A percentile compares a stretch with the other conserved stretches of the same genome.
These are phyloP conservation scores for Avena atlantica DNA, from an alignment of 176 grass and related monocot genomes.

Conservation along the genomic window DNA sequence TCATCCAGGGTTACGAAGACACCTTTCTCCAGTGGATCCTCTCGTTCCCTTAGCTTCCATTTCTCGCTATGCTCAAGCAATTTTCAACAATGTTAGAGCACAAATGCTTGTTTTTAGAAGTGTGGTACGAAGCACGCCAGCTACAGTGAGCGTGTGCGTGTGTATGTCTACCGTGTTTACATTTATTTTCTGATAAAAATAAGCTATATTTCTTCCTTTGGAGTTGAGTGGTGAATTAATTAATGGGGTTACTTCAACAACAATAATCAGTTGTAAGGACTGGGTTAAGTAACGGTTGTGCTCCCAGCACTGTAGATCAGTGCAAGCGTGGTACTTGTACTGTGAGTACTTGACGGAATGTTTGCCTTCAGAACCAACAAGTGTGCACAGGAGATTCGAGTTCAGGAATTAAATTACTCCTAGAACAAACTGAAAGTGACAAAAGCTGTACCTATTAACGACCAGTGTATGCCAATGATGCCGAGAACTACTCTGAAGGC, in stretches of 20 bases:
- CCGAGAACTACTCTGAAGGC: not conserved
- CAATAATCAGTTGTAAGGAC: not conserved
- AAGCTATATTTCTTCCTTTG: no score
- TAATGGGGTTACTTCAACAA: no score
- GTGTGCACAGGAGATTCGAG: not conserved
- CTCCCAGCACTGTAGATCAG: not conserved
- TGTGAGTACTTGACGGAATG: not conserved
- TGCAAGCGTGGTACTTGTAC: not conserved
- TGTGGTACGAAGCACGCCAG: not conserved
- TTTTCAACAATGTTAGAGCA: no score
- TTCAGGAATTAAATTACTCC: not conserved
- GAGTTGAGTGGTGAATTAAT: no score
- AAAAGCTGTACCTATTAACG: not conserved
- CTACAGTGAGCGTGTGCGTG: not conserved
- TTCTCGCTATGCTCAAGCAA: no score
- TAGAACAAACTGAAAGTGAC: not conserved
- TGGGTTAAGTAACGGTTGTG: not conserved
- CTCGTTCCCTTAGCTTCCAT: no score
- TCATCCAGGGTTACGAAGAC: no score
- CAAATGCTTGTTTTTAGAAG: not conserved
- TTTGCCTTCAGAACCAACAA: not conserved
- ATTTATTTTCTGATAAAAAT: no score
- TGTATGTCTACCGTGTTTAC: no score
- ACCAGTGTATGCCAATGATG: not conserved
- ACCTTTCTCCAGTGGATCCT: no score